Evolutionary conservation across 768 basidiomycete species (phyloP).

Genomic region (Leccinum subtestaceum): DNA sequence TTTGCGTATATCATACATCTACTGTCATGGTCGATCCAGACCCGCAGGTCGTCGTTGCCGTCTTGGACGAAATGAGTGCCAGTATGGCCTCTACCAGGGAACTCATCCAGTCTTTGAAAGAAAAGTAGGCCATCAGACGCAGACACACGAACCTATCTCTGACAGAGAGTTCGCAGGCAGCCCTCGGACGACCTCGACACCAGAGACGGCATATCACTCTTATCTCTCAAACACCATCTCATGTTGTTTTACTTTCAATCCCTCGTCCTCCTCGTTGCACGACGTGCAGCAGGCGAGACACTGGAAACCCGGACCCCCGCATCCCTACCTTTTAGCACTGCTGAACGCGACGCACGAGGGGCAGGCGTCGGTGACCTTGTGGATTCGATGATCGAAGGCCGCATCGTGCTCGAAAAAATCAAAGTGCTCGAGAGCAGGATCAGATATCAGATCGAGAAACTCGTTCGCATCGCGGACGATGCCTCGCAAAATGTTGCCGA

Average conservation of each 20-base stretch:
- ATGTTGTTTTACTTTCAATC: constrained; percentile 86
- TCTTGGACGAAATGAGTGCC: constrained; percentile 55
- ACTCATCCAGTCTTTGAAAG: constrained; percentile 49
- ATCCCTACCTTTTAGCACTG: constrained; percentile 48
- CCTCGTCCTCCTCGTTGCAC: constrained; percentile 69
- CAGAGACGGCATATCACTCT: constrained; percentile 83
- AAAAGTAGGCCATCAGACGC: constrained; percentile 43
- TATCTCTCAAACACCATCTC: constrained; percentile 83
- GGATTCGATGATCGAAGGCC: constrained; percentile 73
- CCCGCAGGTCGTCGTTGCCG: constrained; percentile 16
- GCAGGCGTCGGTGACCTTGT: constrained; percentile 68
- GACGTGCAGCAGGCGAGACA: constrained; percentile 65
- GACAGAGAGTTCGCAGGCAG: constrained; percentile 24
- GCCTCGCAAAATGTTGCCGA: constrained; percentile 45
- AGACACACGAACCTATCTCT: constrained; percentile 8
- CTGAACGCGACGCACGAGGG: constrained; percentile 54
- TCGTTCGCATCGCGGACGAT: constrained; percentile 75
- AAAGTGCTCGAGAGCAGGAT: constrained; percentile 82
- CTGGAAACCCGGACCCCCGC: constrained; percentile 51
- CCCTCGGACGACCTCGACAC: constrained; percentile 43
- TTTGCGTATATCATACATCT: constrained; percentile 1
- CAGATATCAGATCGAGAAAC: constrained; percentile 94
- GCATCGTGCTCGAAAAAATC: constrained; percentile 86
- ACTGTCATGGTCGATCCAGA: constrained; percentile 19
- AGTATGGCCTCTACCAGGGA: constrained; percentile 63